Conservation (phyloP, 805 yeast species). For the Wilhelminamyces savonicus region DNA sequence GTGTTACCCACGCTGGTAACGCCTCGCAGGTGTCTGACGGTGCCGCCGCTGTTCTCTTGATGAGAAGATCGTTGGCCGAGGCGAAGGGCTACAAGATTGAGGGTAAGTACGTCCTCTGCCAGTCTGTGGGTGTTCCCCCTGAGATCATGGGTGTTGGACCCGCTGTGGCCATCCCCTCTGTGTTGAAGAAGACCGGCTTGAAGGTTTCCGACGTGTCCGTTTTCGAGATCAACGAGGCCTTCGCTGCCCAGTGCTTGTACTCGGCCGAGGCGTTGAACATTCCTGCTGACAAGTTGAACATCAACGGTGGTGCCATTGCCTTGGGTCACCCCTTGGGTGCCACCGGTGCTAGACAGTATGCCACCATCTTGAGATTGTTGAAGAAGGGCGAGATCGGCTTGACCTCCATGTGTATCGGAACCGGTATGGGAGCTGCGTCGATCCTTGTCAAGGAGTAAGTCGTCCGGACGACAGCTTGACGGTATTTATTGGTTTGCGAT, state of each 20-base stretch:
- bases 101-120: slow-evolving; percentile 75
- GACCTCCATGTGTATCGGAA: slow-evolving; percentile 95
- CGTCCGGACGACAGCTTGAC: too few relatives aligned
- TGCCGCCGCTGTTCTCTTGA: slow-evolving; percentile 82
- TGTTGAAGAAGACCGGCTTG: slow-evolving; percentile 57
- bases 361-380: slow-evolving; percentile 80
- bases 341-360: slow-evolving; percentile 82
- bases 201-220: slow-evolving; percentile 60
- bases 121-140: slow-evolving; percentile 91
- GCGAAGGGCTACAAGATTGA: slow-evolving; percentile 61
- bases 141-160: slow-evolving; percentile 99
- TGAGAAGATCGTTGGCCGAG: slow-evolving; percentile 82
- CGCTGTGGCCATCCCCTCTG: slow-evolving; percentile 87
- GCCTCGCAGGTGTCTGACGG: slow-evolving; percentile 96
- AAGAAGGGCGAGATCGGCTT: slow-evolving; percentile 79
- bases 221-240: slow-evolving; percentile 92
- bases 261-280: slow-evolving; percentile 62
- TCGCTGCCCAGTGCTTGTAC: slow-evolving; percentile 89
- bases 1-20: slow-evolving; percentile 92
- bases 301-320: slow-evolving; percentile 96
- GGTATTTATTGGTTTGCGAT: too few relatives aligned
- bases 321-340: slow-evolving; percentile 90
- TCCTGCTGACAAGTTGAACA: slow-evolving; percentile 60
- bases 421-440: slow-evolving; percentile 98
- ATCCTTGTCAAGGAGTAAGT: slow-evolving; percentile 69